These are phyloP conservation scores for Aspergillus sp. DNA, from an alignment of 2,329 filamentous ascomycete species.

Conservation along the genomic window DNA sequence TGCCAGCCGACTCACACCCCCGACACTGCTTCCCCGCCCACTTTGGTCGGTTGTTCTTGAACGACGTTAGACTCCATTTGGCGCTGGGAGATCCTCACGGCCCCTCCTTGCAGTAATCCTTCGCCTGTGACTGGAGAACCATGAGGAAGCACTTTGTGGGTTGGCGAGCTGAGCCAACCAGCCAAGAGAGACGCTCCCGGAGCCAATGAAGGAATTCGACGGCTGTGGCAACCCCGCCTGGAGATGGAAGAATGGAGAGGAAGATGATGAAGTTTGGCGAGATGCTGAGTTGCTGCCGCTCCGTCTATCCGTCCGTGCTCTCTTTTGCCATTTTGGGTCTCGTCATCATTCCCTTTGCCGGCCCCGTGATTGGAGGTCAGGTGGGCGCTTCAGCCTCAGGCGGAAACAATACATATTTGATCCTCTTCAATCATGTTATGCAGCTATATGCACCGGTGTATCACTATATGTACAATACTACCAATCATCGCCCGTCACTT, in stretches of 20 bases:
- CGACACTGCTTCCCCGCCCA: conserved; percentile 12
- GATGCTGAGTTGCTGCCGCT: no score
- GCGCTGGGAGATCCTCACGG: neutral
- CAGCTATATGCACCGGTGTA: neutral
- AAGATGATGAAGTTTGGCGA: neutral
- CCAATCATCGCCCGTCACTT: conserved; percentile 33
- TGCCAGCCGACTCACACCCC: conserved; percentile 18
- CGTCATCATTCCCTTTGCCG: neutral
- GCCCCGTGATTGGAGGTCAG: conserved; percentile 2
- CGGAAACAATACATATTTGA: neutral
- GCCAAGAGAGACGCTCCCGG: neutral
- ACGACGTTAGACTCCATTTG: neutral
- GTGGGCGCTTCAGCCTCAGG: neutral
- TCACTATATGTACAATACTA: neutral
- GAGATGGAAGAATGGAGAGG: neutral
- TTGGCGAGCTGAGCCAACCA: neutral
- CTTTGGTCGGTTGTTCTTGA: conserved; percentile 11
- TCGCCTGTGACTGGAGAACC: conserved; percentile 4
- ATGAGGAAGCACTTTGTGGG: neutral
- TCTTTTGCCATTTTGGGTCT: no score
- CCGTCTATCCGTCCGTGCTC: neutral
- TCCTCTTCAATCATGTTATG: neutral
- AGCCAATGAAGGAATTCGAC: neutral
- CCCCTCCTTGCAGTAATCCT: neutral
- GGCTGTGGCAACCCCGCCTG: neutral